A percentile compares a stretch with the other conserved stretches of the same genome.
Evolutionary conservation across 345 rosid species (phyloP).

Genomic region (Ailanthus altissimus): DNA sequence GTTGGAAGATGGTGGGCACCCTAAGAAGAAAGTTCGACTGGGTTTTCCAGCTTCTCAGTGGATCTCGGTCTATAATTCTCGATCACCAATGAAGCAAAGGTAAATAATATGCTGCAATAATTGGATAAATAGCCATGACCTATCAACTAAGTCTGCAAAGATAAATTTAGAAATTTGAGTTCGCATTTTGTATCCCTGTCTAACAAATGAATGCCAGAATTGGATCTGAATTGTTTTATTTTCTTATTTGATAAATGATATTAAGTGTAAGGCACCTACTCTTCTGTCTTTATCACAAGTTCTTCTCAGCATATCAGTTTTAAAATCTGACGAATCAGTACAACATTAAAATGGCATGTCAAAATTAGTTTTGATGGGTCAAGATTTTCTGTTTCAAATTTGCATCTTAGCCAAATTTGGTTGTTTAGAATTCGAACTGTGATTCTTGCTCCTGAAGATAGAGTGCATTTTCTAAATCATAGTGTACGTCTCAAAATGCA

Average conservation of each 20-base stretch:
- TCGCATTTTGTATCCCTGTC: neutral
- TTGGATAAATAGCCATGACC: neutral
- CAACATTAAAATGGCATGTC: neutral
- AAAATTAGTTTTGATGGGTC: neutral
- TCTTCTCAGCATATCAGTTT: neutral
- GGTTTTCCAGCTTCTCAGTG: slow-evolving; percentile 64
- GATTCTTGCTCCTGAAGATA: neutral
- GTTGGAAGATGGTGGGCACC: slow-evolving; percentile 50
- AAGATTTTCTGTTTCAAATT: neutral
- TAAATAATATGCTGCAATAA: slow-evolving; percentile 9
- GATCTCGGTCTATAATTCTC: slow-evolving; percentile 51
- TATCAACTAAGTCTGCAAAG: neutral
- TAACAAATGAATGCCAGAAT: neutral
- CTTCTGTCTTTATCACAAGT: neutral
- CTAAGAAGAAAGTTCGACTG: slow-evolving; percentile 50
- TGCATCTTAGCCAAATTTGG: neutral
- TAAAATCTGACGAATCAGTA: neutral
- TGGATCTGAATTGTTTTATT: neutral
- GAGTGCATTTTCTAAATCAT: neutral
- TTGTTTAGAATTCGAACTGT: neutral
- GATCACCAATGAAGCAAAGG: slow-evolving; percentile 64
- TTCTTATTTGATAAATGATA: neutral
- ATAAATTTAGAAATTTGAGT: neutral
- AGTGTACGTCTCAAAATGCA: neutral
- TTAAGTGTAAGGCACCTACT: neutral